Evolutionary conservation across 345 rosid species (phyloP), one percentile per base, ranked within the genome.

Genomic region (Erucastrum elatum): DNA sequence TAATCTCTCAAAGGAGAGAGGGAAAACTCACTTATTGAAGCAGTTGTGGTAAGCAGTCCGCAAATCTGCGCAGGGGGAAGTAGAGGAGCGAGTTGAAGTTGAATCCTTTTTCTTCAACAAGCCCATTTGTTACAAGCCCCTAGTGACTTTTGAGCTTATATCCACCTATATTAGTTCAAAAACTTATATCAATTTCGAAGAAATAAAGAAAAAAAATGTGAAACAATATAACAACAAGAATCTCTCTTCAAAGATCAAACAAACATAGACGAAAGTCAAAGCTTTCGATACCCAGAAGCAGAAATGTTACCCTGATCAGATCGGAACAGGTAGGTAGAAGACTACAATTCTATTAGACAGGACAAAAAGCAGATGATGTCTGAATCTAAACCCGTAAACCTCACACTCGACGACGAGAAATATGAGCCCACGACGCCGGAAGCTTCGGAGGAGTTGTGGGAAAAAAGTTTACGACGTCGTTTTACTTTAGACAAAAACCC

Each of bases 1-100:
- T 89, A 87, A 75, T 83, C 80, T 13, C n/a, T n/a, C n/a, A 21
- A 21, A 21, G 66, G 69, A 80, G 64, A 76, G 16, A 60, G 15
- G 15, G 8, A 10, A 41, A 26, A 90, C 97, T 82, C 62, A 80
- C 82, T 80, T 87, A 86, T 94, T 88, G 84, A 94, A 94, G 87
- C 98, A 92, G 74, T 79, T 86, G 85, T 92, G 82, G 77, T 90
- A 92, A 83, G 94, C 93, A 3, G 85, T 78, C 77, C 91, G 87
- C 68, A 90, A 87, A 75, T 83, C 80, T 13, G 94, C 93, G 70
- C 97, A 90, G n/a, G 89, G 88, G 0, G 94, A 89, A 3, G 96
- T 87, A 64, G 97, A 84, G n/a, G 88, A 74, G 12, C 70, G 53
- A 58, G 85, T 75, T 13, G 83, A 77, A 59, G 74, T 58, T 33